Evolutionary conservation across 176 grass and related monocot species (phyloP), one percentile per base, ranked within the genome.

Genomic region (Paspalum notatum): DNA sequence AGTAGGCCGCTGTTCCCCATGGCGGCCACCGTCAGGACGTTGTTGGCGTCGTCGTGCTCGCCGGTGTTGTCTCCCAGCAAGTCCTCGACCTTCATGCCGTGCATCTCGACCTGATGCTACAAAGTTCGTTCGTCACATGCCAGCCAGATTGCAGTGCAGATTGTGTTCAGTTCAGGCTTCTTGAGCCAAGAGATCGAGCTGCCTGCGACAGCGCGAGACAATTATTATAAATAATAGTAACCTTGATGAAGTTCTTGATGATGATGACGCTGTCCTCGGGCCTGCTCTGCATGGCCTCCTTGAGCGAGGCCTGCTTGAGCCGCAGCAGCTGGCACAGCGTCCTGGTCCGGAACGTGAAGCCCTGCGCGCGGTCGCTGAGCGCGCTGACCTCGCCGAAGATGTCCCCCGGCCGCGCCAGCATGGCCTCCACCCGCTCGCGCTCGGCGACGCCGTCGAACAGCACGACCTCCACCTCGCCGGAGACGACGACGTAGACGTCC

Each of bases 171-270:
- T 32, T 32, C 32, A 32, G 32, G 32, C 32, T 32, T 1, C 32
- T 32, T 32, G 32, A 32, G 32, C 32, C 32, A 3, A 32, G 32
- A 32, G 32, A n/a, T n/a, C n/a, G n/a, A 1, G 32, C 32, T 32
- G 32, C 32, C 32, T 32, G 32, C 32, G 32, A 32, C 32, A n/a
- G n/a, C 3, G 32, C 32, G 32, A 32, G 32, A 32, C 32, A 1
- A 32, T 32, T 32, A 32, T 32, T 32, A n/a, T n/a, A n/a, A n/a
- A n/a, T n/a, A n/a, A n/a, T 12, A 14, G 18, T 9, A 12, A 94
- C 96, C 90, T 89, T 95, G 32, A 98, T 82, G 68, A 95, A 95
- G 88, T 95, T 93, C 67, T 72, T 91, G 85, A 98, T 94, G 89
- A 98, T 80, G 70, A 86, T 18, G 27, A 93, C 78, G 57, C 92